A percentile compares a stretch with the other conserved stretches of the same genome.
phyloP scores from a whole-genome alignment of 768 basidiomycete species.

The Boletus pseudo-olivaceus region DNA sequence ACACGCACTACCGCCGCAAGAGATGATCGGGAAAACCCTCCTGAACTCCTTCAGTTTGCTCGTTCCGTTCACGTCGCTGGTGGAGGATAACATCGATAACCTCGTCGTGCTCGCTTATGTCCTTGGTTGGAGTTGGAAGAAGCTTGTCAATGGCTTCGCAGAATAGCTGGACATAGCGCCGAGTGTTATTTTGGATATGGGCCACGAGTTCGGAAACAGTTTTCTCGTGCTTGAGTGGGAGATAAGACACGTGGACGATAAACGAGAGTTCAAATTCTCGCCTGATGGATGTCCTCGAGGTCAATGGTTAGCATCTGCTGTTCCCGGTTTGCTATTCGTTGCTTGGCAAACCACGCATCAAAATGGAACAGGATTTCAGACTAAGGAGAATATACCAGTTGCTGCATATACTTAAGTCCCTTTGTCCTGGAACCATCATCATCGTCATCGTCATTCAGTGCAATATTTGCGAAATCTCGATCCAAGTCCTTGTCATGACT shows the following conservation, averaged over 20 bases:
- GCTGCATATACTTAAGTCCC: slow-evolving; percentile 74
- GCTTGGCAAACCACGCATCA: slow-evolving; percentile 46
- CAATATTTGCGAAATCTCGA: slow-evolving; percentile 65
- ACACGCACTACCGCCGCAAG: slow-evolving; percentile 88
- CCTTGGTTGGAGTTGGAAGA: slow-evolving; percentile 84
- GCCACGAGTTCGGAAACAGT: slow-evolving; percentile 70
- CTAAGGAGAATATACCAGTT: slow-evolving; percentile 57
- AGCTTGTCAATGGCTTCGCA: slow-evolving; percentile 86
- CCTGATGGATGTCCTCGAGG: slow-evolving; percentile 80
- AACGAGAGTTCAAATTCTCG: slow-evolving; percentile 30
- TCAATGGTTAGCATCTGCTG: slow-evolving; percentile 87
- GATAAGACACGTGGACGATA: neutral
- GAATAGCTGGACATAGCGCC: slow-evolving; percentile 88
- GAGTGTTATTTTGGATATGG: slow-evolving; percentile 79
- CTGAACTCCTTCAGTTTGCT: slow-evolving; percentile 68
- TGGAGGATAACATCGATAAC: slow-evolving; percentile 96
- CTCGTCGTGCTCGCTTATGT: slow-evolving; percentile 88
- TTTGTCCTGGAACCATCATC: slow-evolving; percentile 34
- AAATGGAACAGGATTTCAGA: slow-evolving; percentile 16
- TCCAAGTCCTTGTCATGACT: slow-evolving; percentile 63
- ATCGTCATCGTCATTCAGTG: slow-evolving; percentile 51
- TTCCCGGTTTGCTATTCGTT: slow-evolving; percentile 90
- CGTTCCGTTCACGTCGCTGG: slow-evolving; percentile 87
- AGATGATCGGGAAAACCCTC: slow-evolving; percentile 88
- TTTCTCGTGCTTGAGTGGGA: slow-evolving; percentile 54